Percentiles rank a stretch among this genome's conserved stretches.
These are phyloP conservation scores for Amanita molliuscula DNA, from an alignment of 768 basidiomycete species.

Conservation along the genomic window DNA sequence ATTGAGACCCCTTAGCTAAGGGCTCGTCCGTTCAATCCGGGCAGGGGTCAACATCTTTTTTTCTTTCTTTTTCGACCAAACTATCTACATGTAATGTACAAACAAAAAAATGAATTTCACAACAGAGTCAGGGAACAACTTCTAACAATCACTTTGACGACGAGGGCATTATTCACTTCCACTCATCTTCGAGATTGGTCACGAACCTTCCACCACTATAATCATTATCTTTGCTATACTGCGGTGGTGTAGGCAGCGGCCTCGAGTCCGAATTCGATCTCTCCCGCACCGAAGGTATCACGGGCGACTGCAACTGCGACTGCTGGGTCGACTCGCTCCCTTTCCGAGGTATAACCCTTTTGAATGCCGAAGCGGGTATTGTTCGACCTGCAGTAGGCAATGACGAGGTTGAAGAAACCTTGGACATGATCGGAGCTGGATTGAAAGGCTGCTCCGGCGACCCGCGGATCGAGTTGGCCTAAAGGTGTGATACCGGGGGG, in stretches of 20 bases:
- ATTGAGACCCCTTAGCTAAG: constrained; percentile 18
- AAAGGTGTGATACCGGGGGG: constrained; percentile 32
- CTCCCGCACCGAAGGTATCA: not conserved
- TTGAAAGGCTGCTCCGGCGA: not conserved
- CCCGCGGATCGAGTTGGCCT: constrained; percentile 16
- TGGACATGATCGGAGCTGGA: constrained; percentile 18
- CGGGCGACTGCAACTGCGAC: not conserved
- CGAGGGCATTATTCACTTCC: not conserved
- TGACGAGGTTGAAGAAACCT: constrained; percentile 16
- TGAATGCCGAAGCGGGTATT: constrained; percentile 72
- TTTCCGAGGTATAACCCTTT: constrained; percentile 28
- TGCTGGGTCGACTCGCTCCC: constrained; percentile 1
- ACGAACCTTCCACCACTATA: constrained; percentile 21
- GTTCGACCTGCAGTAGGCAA: constrained; percentile 36
- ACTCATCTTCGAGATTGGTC: constrained; percentile 30
- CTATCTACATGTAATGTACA: not conserved
- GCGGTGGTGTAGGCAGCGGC: constrained; percentile 2
- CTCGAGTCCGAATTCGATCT: constrained; percentile 3
- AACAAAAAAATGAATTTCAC: not conserved
- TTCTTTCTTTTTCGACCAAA: not conserved
- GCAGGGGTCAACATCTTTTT: constrained; percentile 18
- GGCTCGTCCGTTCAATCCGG: constrained; percentile 34
- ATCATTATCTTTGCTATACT: not conserved
- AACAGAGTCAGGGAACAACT: too few species aligned
- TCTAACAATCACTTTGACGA: too few species aligned